Conservation (phyloP, 352 stramenopile genomes). For the Phytophthora multivora region DNA sequence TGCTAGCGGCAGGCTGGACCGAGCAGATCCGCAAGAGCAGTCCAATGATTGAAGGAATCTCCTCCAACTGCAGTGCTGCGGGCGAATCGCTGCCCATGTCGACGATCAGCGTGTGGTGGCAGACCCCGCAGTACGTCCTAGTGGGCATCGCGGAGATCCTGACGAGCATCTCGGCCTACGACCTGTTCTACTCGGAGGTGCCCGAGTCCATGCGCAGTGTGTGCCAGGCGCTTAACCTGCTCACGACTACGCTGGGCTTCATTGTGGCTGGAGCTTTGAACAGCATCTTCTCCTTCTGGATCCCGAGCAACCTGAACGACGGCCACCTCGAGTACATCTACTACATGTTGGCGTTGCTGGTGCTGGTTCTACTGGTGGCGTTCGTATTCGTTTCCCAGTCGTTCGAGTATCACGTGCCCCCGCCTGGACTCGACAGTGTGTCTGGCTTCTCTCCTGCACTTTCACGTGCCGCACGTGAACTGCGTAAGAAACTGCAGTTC, state of each 20-base stretch:
- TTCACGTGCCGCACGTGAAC: conserved; percentile 49
- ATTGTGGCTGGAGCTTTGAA: conserved; percentile 84
- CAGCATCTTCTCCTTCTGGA: conserved; percentile 91
- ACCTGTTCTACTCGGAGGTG: conserved; percentile 94
- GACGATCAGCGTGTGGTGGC: conserved; percentile 88
- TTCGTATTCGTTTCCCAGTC: conserved; percentile 73
- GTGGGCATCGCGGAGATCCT: conserved; percentile 91
- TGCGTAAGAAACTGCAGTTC: conserved; percentile 45
- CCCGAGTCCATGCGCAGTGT: conserved; percentile 91
- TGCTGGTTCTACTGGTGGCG: conserved; percentile 64
- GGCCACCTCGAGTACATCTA: conserved; percentile 92
- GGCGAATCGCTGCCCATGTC: conserved; percentile 77
- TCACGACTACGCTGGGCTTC: conserved; percentile 90
- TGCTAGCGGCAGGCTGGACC: conserved; percentile 70
- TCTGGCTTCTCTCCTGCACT: conserved; percentile 71
- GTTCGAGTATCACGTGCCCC: conserved; percentile 84
- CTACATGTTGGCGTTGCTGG: conserved; percentile 75
- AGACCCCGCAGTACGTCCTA: conserved; percentile 91
- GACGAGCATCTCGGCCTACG: conserved; percentile 89
- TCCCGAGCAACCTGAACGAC: conserved; percentile 91
- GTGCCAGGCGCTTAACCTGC: conserved; percentile 89
- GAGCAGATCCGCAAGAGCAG: conserved; percentile 76
- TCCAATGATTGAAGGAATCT: conserved; percentile 48
- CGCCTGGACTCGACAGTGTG: conserved; percentile 43
- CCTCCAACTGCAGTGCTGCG: conserved; percentile 78